A percentile compares a stretch with the other conserved stretches of the same genome.
Evolutionary conservation across 805 yeast genomes (phyloP).

Genomic region (Candida railenensis): DNA sequence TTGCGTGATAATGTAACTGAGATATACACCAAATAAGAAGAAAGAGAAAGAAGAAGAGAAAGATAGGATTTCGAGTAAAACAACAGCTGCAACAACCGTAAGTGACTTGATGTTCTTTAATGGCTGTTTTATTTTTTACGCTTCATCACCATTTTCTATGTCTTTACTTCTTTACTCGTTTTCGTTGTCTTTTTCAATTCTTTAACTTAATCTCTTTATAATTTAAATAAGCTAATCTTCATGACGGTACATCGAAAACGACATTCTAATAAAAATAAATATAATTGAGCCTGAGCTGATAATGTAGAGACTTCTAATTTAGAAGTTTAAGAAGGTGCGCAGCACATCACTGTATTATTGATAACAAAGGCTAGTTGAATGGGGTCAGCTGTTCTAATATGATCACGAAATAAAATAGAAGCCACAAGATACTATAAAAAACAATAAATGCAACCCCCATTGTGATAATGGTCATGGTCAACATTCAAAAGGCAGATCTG

Average conservation of each 20-base stretch:
- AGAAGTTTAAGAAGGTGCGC: not conserved
- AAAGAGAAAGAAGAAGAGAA: not conserved
- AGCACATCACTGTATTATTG: too few species aligned
- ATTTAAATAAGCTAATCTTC: not conserved
- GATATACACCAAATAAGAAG: not conserved
- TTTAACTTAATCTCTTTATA: not conserved
- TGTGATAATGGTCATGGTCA: too few species aligned
- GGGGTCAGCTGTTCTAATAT: too few species aligned
- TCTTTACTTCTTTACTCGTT: not conserved
- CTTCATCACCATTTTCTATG: not conserved
- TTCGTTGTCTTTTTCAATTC: not conserved
- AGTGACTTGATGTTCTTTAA: not conserved
- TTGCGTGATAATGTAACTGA: slow-evolving; percentile 2
- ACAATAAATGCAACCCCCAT: too few species aligned
- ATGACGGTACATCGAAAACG: not conserved
- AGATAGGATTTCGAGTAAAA: not conserved
- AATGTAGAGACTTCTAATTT: too few species aligned
- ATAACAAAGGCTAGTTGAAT: too few species aligned
- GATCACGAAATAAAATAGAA: too few species aligned
- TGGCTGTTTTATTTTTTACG: not conserved
- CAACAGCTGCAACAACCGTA: not conserved
- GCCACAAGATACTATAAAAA: too few species aligned
- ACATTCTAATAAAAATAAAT: slow-evolving; percentile 1
- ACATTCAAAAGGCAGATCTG: too few species aligned
- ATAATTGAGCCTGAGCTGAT: not conserved